These are phyloP conservation scores for Discostella stelligera DNA, from an alignment of 352 stramenopile species.

Conservation along the genomic window DNA sequence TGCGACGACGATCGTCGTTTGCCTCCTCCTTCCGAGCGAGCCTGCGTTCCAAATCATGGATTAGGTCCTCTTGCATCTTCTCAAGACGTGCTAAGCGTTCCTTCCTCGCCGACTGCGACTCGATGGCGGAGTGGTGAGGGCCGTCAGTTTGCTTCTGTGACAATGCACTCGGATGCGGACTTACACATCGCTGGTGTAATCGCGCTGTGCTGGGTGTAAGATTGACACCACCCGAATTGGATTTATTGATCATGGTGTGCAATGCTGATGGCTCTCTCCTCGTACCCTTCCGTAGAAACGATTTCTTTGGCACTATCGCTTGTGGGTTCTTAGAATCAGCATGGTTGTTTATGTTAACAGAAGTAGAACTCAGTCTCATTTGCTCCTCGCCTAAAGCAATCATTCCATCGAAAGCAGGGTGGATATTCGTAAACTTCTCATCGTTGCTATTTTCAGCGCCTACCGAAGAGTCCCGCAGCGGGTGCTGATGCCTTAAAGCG, in stretches of 20 bases:
- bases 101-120: slow-evolving; percentile 28
- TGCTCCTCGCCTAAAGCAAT: slow-evolving; percentile 44
- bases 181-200: neutral
- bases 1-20: slow-evolving; percentile 22
- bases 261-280: slow-evolving; percentile 53
- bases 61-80: slow-evolving; percentile 50
- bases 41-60: slow-evolving; percentile 37
- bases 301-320: slow-evolving; percentile 24
- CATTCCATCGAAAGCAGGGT: slow-evolving; percentile 17
- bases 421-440: neutral
- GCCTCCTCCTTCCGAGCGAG: slow-evolving; percentile 38
- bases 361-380: slow-evolving; percentile 18
- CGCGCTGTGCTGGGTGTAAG: slow-evolving; percentile 7
- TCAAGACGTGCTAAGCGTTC: slow-evolving; percentile 38
- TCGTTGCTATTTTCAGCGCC: neutral
- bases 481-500: neutral
- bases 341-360: neutral
- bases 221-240: neutral
- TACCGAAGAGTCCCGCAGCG: neutral
- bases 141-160: neutral
- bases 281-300: slow-evolving; percentile 45
- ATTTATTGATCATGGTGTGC: slow-evolving; percentile 15
- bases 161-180: neutral
- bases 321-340: neutral
- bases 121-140: slow-evolving; percentile 1